Evolutionary conservation across 2,329 filamentous ascomycete genomes (phyloP), one percentile per base, ranked within the genome.

Genomic region (Penicillium freii): DNA sequence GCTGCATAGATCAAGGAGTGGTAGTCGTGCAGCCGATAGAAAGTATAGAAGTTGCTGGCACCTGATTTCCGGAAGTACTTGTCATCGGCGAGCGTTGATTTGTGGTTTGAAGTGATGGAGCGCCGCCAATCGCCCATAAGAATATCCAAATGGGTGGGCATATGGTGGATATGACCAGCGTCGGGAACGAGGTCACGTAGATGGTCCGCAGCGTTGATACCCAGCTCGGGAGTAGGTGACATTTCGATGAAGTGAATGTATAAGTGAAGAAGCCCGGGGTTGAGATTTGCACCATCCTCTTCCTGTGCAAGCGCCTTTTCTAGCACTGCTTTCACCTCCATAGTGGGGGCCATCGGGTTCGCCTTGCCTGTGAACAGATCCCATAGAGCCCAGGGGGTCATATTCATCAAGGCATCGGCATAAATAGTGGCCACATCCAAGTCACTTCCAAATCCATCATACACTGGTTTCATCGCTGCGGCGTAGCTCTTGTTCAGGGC

Each of bases 241-340:
- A 90, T 90, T 68, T 91, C 88, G 78, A 89, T 88, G 6, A 89
- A 81, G 63, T 91, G 88, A 36, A 90, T 88, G 70, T 91, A 91
- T 21, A 91, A 74, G 69, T 92, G 88, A 2, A 91, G 77, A 0
- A 91, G 72, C 0, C 88, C 89, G 0, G 89, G 86, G 66, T 93
- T 89, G 3, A 74, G 62, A 10, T 78, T 66, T 1, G 78, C 81
- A 11, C 75, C 78, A 1, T 78, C 70, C 3, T 78, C 78, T 1
- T 78, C 69, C 4, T 78, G 75, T 1, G 72, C 66, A 19, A 92
- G 72, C 0, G 84, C 84, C 3, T 69, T 71, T 27, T 89, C 86
- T 1, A 90, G 76, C 0, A 87, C 76, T 0, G 59, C 60, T 64
- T 85, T 85, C 0, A 78, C 80, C 51, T 88, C 83, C 2, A 85